Percentiles rank a stretch among this genome's conserved stretches.
These are phyloP conservation scores for Talaromyces thailandensis DNA, from an alignment of 495 filamentous ascomycete genomes.

Conservation along the genomic window DNA sequence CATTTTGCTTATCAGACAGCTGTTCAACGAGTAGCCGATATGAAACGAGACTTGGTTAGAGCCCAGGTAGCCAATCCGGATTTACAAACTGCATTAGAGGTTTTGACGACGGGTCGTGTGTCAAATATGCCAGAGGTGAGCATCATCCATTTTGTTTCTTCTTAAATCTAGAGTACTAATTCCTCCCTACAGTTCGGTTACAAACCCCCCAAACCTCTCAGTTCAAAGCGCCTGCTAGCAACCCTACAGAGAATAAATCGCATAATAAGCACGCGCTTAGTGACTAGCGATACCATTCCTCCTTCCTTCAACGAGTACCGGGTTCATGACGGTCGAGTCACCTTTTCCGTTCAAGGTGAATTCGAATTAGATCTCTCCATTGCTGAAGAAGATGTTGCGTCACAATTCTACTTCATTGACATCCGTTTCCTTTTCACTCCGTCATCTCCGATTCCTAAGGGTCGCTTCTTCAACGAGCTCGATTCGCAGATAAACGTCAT, in stretches of 20 bases:
- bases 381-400: slow-evolving; percentile 65
- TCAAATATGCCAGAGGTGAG: slow-evolving; percentile 68
- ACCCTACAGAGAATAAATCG: slow-evolving; percentile 74
- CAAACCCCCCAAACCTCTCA: slow-evolving; percentile 63
- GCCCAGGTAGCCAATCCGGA: slow-evolving; percentile 78
- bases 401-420: slow-evolving; percentile 88
- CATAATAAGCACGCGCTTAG: slow-evolving; percentile 68
- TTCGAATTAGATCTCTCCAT: slow-evolving; percentile 92
- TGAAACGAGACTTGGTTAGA: slow-evolving; percentile 56
- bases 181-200: slow-evolving; percentile 52
- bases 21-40: slow-evolving; percentile 51
- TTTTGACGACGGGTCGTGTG: slow-evolving; percentile 66
- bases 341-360: slow-evolving; percentile 72
- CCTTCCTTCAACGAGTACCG: slow-evolving; percentile 60
- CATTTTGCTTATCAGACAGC: slow-evolving; percentile 45
- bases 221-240: slow-evolving; percentile 53
- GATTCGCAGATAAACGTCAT: slow-evolving; percentile 62
- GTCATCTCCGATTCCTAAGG: slow-evolving; percentile 47
- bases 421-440: slow-evolving; percentile 78
- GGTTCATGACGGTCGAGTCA: slow-evolving; percentile 72
- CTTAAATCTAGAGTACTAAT: slow-evolving; percentile 9
- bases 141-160: slow-evolving; percentile 9
- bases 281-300: slow-evolving; percentile 68
- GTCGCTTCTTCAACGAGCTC: slow-evolving; percentile 49
- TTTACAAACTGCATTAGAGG: slow-evolving; percentile 76